These are phyloP conservation scores for Epichloe amarillans DNA, from an alignment of 2,329 filamentous ascomycete species.

Conservation along the genomic window DNA sequence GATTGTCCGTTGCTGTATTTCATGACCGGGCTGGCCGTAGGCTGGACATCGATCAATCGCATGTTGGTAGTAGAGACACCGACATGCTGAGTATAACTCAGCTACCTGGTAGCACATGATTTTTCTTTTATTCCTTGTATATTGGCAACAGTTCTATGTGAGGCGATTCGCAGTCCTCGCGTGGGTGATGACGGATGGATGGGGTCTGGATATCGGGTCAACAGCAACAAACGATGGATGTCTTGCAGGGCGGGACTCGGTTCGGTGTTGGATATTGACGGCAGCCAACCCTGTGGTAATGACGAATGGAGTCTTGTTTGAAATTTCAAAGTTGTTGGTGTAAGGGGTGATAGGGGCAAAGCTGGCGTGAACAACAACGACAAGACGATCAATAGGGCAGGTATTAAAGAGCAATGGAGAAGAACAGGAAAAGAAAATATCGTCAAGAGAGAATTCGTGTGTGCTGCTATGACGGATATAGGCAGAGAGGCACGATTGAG, in stretches of 20 bases:
- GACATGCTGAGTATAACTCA: slow-evolving; percentile 76
- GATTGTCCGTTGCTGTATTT: slow-evolving; percentile 60
- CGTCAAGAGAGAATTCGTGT: slow-evolving; percentile 7
- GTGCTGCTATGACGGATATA: slow-evolving; percentile 8
- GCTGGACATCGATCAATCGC: slow-evolving; percentile 69
- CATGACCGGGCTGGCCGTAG: slow-evolving; percentile 62
- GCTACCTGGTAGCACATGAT: slow-evolving; percentile 78
- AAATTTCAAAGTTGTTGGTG: too few relatives aligned
- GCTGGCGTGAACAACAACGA: neutral
- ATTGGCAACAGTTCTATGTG: neutral
- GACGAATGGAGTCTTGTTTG: neutral
- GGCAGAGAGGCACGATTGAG: slow-evolving; percentile 14
- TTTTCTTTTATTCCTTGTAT: slow-evolving; percentile 10
- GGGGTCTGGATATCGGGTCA: slow-evolving; percentile 1
- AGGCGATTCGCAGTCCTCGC: neutral
- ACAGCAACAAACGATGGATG: neutral
- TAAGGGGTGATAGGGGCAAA: neutral
- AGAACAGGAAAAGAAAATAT: slow-evolving; percentile 6
- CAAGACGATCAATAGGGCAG: slow-evolving; percentile 2
- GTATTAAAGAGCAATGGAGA: slow-evolving; percentile 3
- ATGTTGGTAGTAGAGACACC: slow-evolving; percentile 79
- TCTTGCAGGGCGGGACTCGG: neutral
- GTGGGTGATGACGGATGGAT: neutral
- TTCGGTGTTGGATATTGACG: neutral
- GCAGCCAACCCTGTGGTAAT: neutral